Percentiles rank a stretch among this genome's conserved stretches.
Evolutionary conservation across 306 rosid genomes (phyloP).

Genomic region (Prunus padus): DNA sequence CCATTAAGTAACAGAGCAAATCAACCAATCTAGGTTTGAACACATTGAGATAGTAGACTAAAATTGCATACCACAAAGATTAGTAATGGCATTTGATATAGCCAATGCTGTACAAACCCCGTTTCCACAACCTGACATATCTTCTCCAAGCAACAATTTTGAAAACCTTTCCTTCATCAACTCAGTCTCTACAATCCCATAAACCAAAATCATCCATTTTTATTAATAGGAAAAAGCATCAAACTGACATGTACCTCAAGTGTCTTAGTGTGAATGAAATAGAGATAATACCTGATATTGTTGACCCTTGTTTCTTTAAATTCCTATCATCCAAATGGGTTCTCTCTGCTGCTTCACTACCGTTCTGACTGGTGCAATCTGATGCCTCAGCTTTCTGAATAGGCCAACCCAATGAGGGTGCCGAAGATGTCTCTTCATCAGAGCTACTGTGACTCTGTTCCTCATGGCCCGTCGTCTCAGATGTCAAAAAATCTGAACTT

Average conservation of each 20-base stretch:
- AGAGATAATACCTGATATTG: constrained; percentile 50
- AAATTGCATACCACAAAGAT: constrained; percentile 66
- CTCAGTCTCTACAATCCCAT: constrained; percentile 53
- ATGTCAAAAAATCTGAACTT: constrained; percentile 67
- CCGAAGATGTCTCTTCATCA: constrained; percentile 69
- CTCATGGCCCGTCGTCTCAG: constrained; percentile 74
- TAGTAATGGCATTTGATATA: constrained; percentile 88
- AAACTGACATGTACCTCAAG: not conserved
- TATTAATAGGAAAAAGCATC: not conserved
- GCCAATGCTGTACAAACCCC: constrained; percentile 89
- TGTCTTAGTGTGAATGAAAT: not conserved
- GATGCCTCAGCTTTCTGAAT: constrained; percentile 40
- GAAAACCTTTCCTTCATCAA: constrained; percentile 95
- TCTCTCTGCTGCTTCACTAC: constrained; percentile 34
- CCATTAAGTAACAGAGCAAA: not conserved
- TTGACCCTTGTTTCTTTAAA: constrained; percentile 48
- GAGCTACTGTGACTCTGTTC: constrained; percentile 78
- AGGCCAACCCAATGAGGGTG: constrained; percentile 66
- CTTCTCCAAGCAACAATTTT: constrained; percentile 92
- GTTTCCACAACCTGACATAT: constrained; percentile 96
- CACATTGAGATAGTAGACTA: not conserved
- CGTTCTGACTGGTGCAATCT: constrained; percentile 34
- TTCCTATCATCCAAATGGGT: constrained; percentile 45
- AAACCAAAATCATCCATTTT: constrained; percentile 31
- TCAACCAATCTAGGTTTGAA: not conserved